These are phyloP conservation scores for Quercus glauca DNA, from an alignment of 306 rosid genomes.

Conservation along the genomic window DNA sequence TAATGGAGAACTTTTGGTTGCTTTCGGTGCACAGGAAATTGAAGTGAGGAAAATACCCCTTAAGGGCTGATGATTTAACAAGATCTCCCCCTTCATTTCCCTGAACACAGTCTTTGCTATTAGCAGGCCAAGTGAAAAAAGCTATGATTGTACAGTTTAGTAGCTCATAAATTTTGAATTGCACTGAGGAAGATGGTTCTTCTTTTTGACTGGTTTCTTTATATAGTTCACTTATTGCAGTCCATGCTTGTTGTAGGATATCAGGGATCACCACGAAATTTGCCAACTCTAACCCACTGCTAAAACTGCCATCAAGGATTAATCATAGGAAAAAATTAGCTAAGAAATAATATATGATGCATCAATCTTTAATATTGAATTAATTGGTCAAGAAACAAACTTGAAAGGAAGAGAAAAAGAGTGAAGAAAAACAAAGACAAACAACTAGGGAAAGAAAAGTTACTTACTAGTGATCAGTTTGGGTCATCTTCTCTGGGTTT, in stretches of 20 bases:
- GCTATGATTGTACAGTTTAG: conserved; percentile 24
- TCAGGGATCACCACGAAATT: too few relatives aligned
- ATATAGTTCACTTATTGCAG: not conserved
- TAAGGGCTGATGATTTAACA: conserved; percentile 25
- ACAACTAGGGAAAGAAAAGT: too few relatives aligned
- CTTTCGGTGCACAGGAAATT: conserved; percentile 37
- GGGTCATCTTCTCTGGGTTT: too few relatives aligned
- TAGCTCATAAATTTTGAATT: not conserved
- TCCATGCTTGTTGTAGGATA: not conserved
- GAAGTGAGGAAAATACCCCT: conserved; percentile 24
- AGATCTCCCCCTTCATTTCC: not conserved
- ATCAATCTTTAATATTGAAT: too few relatives aligned
- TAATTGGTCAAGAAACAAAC: too few relatives aligned
- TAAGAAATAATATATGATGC: not conserved
- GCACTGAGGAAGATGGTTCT: not conserved
- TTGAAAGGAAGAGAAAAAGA: too few relatives aligned
- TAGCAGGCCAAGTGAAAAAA: conserved; percentile 31
- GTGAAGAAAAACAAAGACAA: too few relatives aligned
- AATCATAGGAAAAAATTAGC: not conserved
- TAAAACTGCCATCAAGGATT: conserved; percentile 12
- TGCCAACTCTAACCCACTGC: conserved; percentile 11
- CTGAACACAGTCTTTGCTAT: not conserved
- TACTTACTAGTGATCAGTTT: too few relatives aligned
- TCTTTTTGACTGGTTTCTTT: not conserved
- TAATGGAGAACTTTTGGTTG: conserved; percentile 24